Evolutionary conservation across 2,329 filamentous ascomycete genomes (phyloP).

Genomic region (Talaromyces sp.): DNA sequence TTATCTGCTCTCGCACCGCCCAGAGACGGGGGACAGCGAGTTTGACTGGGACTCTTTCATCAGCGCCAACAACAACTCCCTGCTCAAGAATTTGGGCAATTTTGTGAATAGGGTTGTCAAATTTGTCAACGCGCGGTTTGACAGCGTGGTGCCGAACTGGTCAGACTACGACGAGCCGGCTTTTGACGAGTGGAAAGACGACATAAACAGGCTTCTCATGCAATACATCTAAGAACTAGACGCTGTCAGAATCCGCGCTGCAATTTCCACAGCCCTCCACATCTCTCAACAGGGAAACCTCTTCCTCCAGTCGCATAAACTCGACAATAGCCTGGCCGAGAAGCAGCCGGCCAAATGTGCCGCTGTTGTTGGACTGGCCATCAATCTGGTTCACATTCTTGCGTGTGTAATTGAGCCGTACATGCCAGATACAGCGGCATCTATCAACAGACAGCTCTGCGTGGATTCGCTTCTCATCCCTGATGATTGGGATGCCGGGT

Average conservation of each 20-base stretch:
- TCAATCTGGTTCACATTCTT: conserved; percentile 15
- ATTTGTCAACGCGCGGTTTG: conserved; percentile 46
- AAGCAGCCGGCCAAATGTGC: conserved; percentile 45
- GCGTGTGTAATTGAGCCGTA: neutral
- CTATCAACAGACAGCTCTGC: neutral
- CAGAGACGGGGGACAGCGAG: conserved; percentile 46
- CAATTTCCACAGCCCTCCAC: conserved; percentile 38
- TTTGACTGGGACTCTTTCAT: conserved; percentile 50
- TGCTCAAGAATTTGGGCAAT: conserved; percentile 49
- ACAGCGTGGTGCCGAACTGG: conserved; percentile 45
- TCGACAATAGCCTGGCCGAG: conserved; percentile 45
- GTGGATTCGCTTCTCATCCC: neutral
- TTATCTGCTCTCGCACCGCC: conserved; percentile 46
- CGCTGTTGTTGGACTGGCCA: conserved; percentile 43
- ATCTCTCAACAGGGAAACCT: conserved; percentile 45
- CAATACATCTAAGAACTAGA: conserved; percentile 37
- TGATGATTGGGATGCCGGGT: neutral
- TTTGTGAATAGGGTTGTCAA: conserved; percentile 50
- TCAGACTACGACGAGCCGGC: conserved; percentile 33
- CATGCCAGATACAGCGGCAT: neutral
- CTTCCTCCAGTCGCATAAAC: conserved; percentile 41
- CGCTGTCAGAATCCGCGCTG: conserved; percentile 45
- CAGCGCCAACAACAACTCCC: conserved; percentile 47
- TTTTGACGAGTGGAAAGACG: conserved; percentile 18
- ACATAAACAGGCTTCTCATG: conserved; percentile 8